phyloP scores from a whole-genome alignment of 2,329 filamentous ascomycete species.

The Aspergillus udagawae region DNA sequence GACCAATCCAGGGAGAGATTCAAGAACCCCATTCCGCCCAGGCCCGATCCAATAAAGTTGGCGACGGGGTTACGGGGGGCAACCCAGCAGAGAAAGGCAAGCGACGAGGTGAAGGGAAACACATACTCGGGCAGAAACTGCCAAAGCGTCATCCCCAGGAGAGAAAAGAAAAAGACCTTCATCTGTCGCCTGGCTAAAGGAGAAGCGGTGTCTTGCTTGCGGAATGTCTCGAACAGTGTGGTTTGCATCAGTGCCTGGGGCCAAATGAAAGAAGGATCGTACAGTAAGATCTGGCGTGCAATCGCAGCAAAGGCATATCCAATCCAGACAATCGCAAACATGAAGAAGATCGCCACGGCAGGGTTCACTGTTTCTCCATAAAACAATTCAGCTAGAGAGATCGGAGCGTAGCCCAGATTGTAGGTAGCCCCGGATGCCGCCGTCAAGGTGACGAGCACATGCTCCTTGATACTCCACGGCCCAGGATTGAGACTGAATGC shows the following conservation, averaged over 20 bases:
- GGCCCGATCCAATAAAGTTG: conserved; percentile 58
- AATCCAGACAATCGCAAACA: conserved; percentile 56
- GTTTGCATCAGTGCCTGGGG: conserved; percentile 54
- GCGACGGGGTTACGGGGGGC: conserved; percentile 54
- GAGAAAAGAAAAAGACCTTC: conserved; percentile 53
- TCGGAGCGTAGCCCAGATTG: conserved; percentile 50
- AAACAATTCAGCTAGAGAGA: conserved; percentile 56
- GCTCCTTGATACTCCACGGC: conserved; percentile 56
- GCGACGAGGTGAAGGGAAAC: conserved; percentile 57
- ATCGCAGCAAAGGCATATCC: conserved; percentile 59
- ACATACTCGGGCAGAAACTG: conserved; percentile 60
- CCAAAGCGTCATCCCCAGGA: conserved; percentile 55
- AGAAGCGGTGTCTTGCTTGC: conserved; percentile 48
- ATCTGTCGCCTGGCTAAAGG: conserved; percentile 51
- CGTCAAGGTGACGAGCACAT: conserved; percentile 54
- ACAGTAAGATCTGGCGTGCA: conserved; percentile 54
- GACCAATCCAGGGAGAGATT: conserved; percentile 61
- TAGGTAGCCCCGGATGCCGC: conserved; percentile 52
- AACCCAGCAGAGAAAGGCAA: conserved; percentile 62
- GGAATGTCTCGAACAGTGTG: conserved; percentile 54
- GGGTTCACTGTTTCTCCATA: conserved; percentile 52
- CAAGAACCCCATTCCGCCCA: conserved; percentile 60
- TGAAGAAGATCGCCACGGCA: conserved; percentile 56
- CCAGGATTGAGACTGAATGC: conserved; percentile 55
- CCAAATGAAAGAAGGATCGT: conserved; percentile 56